A percentile compares a stretch with the other conserved stretches of the same genome.
Conservation (phyloP, 805 yeast genomes). For the Sungouiozyma ichnusensis region DNA sequence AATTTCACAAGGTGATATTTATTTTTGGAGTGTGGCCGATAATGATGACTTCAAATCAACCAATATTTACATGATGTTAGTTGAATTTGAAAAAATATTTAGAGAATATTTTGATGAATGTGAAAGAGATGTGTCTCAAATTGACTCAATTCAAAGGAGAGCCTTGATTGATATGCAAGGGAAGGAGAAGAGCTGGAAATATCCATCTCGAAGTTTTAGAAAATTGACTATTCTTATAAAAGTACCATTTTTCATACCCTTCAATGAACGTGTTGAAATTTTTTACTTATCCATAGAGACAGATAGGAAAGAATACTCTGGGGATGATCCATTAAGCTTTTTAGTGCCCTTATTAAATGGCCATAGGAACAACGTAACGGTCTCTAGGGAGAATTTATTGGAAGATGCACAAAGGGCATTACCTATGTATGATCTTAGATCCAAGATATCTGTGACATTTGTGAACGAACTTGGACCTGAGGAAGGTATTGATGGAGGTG, state of each 20-base stretch:
- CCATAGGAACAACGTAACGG: conserved; percentile 33
- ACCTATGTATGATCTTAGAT: conserved; percentile 43
- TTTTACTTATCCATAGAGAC: conserved; percentile 52
- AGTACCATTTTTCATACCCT: conserved; percentile 73
- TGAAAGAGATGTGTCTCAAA: not conserved
- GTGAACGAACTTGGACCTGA: conserved; percentile 56
- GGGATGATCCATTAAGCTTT: conserved; percentile 1
- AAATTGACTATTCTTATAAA: conserved; percentile 45
- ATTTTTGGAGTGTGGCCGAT: conserved; percentile 14
- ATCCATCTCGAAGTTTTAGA: conserved; percentile 14
- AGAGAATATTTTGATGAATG: not conserved
- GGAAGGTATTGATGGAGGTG: conserved; percentile 97
- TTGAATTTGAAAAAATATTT: conserved; percentile 3
- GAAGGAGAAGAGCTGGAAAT: conserved; percentile 2
- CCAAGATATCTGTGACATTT: conserved; percentile 53
- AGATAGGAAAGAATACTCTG: conserved; percentile 33
- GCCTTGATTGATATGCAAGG: conserved; percentile 1
- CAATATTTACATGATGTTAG: conserved; percentile 2
- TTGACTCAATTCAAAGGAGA: not conserved
- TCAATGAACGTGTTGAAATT: conserved; percentile 59
- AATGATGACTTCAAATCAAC: conserved; percentile 2
- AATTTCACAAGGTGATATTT: conserved; percentile 7
- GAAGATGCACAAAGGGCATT: conserved; percentile 65
- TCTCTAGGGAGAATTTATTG: conserved; percentile 60
- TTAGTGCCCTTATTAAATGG: conserved; percentile 2